Percentiles rank a stretch among this genome's conserved stretches.
These are phyloP conservation scores for Phytophthora boehmeriae DNA, from an alignment of 352 stramenopile genomes.

Conservation along the genomic window DNA sequence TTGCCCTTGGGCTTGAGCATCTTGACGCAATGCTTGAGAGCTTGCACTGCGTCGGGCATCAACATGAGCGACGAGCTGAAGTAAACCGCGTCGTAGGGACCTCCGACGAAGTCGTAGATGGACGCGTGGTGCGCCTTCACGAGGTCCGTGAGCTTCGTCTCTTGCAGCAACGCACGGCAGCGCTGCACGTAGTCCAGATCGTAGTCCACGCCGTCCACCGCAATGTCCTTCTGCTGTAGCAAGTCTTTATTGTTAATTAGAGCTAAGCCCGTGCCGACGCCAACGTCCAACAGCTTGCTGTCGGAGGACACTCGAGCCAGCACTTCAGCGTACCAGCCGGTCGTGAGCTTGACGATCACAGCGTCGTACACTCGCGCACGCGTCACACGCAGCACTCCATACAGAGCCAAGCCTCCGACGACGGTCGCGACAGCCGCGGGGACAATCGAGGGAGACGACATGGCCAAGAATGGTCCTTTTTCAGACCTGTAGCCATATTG, in stretches of 20 bases:
- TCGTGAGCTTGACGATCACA: conserved; percentile 88
- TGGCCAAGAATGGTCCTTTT: too few species aligned
- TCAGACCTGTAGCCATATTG: too few species aligned
- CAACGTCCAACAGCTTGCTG: conserved; percentile 86
- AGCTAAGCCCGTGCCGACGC: conserved; percentile 86
- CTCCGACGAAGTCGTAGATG: conserved; percentile 78
- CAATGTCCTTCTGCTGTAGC: conserved; percentile 70
- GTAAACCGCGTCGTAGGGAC: conserved; percentile 90
- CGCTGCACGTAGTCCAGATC: conserved; percentile 85
- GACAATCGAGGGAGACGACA: conserved; percentile 8
- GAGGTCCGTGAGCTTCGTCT: conserved; percentile 41
- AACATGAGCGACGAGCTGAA: conserved; percentile 93
- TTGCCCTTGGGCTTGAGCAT: conserved; percentile 72
- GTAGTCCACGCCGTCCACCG: conserved; percentile 91
- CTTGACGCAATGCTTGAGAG: conserved; percentile 63
- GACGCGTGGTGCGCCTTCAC: conserved; percentile 78
- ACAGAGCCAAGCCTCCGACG: conserved; percentile 38
- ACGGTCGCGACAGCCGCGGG: conserved; percentile 12
- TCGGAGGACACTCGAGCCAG: conserved; percentile 57
- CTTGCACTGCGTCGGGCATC: conserved; percentile 88
- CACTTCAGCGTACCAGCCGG: conserved; percentile 89
- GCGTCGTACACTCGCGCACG: conserved; percentile 88
- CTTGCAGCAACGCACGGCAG: conserved; percentile 57
- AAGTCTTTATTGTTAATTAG: conserved; percentile 69
- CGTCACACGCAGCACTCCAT: conserved; percentile 55